Percentiles rank a stretch among this genome's conserved stretches.
Conservation (phyloP, 106 monocot species). For the Platanthera zijinensis region DNA sequence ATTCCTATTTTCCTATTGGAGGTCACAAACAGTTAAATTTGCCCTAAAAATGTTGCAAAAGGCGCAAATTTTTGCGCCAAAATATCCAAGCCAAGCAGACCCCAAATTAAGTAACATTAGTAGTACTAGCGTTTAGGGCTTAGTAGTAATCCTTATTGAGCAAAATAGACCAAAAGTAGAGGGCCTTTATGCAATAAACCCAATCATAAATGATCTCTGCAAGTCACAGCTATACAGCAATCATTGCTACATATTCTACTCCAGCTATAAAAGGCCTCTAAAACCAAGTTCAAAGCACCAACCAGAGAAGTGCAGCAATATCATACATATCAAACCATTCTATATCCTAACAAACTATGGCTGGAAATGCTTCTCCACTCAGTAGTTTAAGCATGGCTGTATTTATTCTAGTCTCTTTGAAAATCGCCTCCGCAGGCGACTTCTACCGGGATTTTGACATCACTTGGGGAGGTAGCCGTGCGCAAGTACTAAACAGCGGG, state of each 20-base stretch:
- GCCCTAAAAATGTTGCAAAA: too few species aligned
- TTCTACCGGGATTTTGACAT: conserved; percentile 13
- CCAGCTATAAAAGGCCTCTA: conserved; percentile 3
- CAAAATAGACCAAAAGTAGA: too few species aligned
- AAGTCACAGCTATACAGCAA: not conserved
- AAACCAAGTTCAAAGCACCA: not conserved
- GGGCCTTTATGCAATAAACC: too few species aligned
- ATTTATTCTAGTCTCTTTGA: not conserved
- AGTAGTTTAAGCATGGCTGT: not conserved
- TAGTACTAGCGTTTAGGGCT: too few species aligned
- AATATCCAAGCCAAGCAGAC: too few species aligned
- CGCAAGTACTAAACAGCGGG: conserved; percentile 11
- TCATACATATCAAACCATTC: not conserved
- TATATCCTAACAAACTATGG: not conserved
- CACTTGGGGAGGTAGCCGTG: conserved; percentile 22
- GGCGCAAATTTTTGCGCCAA: too few species aligned
- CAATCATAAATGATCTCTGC: not conserved
- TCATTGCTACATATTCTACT: not conserved
- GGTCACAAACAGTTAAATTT: too few species aligned
- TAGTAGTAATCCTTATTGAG: too few species aligned
- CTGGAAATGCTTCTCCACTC: not conserved
- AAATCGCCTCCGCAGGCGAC: not conserved
- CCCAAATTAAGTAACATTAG: too few species aligned
- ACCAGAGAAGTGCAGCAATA: not conserved
- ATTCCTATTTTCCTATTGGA: too few species aligned